A percentile compares a stretch with the other conserved stretches of the same genome.
phyloP scores from a whole-genome alignment of 75 land plant species.

The Azolla pinnata region DNA sequence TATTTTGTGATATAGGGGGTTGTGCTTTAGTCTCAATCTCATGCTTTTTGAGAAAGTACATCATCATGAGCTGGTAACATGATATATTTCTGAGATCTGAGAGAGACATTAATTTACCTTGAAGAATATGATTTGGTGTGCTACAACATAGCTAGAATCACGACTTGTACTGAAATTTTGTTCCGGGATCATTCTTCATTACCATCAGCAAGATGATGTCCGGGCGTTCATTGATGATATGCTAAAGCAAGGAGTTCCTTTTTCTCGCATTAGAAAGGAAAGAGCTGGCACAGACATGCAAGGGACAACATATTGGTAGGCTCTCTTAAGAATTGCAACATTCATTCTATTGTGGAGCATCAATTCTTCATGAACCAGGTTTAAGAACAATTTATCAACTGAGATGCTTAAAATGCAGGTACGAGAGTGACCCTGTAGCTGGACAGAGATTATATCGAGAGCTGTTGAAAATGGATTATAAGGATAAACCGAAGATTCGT shows the following conservation, averaged over 20 bases:
- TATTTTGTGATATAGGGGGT: too few species aligned
- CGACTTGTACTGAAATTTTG: too few species aligned
- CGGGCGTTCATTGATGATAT: conserved; percentile 30
- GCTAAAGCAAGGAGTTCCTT: conserved; percentile 21
- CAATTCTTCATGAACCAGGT: neutral
- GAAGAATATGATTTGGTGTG: too few species aligned
- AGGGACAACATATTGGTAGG: conserved; percentile 38
- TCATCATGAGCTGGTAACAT: too few species aligned
- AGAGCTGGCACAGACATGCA: conserved; percentile 28
- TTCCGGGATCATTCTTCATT: too few species aligned
- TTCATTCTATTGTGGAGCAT: neutral
- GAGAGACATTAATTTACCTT: too few species aligned
- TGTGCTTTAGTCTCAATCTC: too few species aligned
- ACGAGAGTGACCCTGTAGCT: conserved; percentile 48
- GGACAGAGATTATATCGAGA: conserved; percentile 83
- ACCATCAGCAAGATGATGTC: conserved; percentile 38
- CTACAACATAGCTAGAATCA: too few species aligned
- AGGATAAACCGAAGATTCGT: conserved; percentile 31
- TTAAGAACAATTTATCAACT: neutral
- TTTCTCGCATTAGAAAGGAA: conserved; percentile 26
- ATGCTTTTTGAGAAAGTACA: too few species aligned
- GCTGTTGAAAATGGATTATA: conserved; percentile 17
- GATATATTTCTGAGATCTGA: too few species aligned
- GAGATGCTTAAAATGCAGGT: conserved; percentile 36
- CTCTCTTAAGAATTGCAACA: neutral